Evolutionary conservation across 495 filamentous ascomycete species (phyloP).

Genomic region (Penicillium bialowiezense): DNA sequence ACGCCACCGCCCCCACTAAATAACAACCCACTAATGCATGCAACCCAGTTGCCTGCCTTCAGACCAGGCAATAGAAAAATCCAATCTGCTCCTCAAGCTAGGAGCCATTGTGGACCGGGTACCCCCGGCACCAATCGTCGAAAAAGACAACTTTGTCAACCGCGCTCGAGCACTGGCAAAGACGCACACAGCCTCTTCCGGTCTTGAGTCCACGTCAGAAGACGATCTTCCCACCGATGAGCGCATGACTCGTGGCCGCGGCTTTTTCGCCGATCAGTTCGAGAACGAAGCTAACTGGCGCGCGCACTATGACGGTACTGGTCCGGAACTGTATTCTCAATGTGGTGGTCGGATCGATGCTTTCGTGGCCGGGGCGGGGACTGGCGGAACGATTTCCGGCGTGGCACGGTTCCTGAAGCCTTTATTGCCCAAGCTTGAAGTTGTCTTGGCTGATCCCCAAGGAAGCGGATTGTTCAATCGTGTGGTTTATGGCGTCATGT

Average conservation of each 20-base stretch:
- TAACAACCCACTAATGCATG: slow-evolving; percentile 14
- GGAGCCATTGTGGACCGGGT: slow-evolving; percentile 89
- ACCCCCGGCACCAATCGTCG: slow-evolving; percentile 84
- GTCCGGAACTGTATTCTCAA: slow-evolving; percentile 83
- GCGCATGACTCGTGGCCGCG: slow-evolving; percentile 39
- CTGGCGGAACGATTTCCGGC: slow-evolving; percentile 89
- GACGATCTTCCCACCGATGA: slow-evolving; percentile 13
- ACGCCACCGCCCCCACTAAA: slow-evolving; percentile 14
- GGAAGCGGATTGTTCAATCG: slow-evolving; percentile 92
- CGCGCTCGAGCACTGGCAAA: slow-evolving; percentile 72
- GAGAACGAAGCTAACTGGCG: slow-evolving; percentile 83
- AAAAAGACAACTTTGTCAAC: slow-evolving; percentile 92
- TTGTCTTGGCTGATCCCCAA: slow-evolving; percentile 91
- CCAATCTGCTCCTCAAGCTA: slow-evolving; percentile 80
- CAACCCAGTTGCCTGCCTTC: slow-evolving; percentile 78
- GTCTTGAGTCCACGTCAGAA: slow-evolving; percentile 2
- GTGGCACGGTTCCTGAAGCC: slow-evolving; percentile 80
- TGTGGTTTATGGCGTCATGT: slow-evolving; percentile 93
- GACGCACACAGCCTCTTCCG: slow-evolving; percentile 61
- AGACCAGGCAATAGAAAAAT: slow-evolving; percentile 88
- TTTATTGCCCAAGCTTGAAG: slow-evolving; percentile 54
- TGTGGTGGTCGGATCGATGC: slow-evolving; percentile 75
- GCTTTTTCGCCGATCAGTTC: slow-evolving; percentile 97
- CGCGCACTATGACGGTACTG: slow-evolving; percentile 79
- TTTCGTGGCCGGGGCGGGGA: slow-evolving; percentile 94